These are phyloP conservation scores for Microglena sp. DNA, from an alignment of 139 green algal species.

Conservation along the genomic window DNA sequence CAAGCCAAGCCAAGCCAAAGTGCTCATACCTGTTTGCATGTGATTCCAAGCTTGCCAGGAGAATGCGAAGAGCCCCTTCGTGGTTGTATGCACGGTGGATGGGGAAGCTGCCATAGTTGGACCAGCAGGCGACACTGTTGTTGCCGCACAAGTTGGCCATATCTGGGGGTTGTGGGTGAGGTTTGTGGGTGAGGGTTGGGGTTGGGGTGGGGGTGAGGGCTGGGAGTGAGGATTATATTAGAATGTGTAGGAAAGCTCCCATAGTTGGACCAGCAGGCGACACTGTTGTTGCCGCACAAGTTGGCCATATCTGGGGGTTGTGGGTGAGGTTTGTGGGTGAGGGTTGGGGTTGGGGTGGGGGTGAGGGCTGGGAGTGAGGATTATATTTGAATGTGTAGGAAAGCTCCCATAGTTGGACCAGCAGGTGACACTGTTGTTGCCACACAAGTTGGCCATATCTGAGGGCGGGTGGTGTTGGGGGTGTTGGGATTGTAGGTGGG, in stretches of 20 bases:
- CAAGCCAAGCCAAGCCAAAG: too few relatives aligned
- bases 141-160: constrained; percentile 10
- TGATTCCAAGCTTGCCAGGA: constrained; percentile 81
- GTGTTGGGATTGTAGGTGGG: not conserved
- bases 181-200: not conserved
- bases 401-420: constrained; percentile 92
- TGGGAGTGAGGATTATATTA: not conserved
- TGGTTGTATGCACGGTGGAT: constrained; percentile 89
- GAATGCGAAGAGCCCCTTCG: constrained; percentile 87
- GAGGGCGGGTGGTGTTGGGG: not conserved
- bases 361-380: not conserved
- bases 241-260: constrained; percentile 76
- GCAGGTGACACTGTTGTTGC: constrained; percentile 40
- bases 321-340: not conserved
- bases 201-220: not conserved
- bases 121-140: constrained; percentile 60
- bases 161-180: not conserved
- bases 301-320: constrained; percentile 9
- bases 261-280: constrained; percentile 89
- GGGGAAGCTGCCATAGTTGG: constrained; percentile 90
- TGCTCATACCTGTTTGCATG: constrained; percentile 38
- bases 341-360: not conserved
- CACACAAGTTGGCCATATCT: constrained; percentile 9
- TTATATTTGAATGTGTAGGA: constrained; percentile 52
- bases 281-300: constrained; percentile 5